phyloP scores from a whole-genome alignment of 352 stramenopile genomes.

The Globisporangium camurandrum region DNA sequence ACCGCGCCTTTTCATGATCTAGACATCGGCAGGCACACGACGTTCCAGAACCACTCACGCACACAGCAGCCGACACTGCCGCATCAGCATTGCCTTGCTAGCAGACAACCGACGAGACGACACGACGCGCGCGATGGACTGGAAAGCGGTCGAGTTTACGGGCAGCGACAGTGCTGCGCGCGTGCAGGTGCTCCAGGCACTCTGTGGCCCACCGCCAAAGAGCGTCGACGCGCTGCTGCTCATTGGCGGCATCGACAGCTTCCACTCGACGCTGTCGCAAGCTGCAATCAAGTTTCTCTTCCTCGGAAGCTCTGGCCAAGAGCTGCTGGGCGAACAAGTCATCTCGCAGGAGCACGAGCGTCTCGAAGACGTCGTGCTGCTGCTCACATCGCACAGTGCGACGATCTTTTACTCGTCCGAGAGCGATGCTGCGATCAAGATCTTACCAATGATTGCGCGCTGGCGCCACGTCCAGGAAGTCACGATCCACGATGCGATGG shows the following conservation, averaged over 20 bases:
- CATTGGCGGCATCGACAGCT: slow-evolving; percentile 64
- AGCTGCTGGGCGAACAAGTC: slow-evolving; percentile 67
- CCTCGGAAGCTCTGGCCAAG: slow-evolving; percentile 55
- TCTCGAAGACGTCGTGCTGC: slow-evolving; percentile 61
- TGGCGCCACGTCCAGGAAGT: slow-evolving; percentile 64
- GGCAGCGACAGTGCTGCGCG: slow-evolving; percentile 50
- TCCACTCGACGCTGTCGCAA: slow-evolving; percentile 50
- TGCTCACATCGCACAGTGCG: slow-evolving; percentile 31
- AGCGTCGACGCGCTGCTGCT: slow-evolving; percentile 48
- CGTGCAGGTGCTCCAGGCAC: slow-evolving; percentile 36
- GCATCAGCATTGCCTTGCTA: too few species aligned
- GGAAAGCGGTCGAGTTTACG: slow-evolving; percentile 46
- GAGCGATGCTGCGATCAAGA: slow-evolving; percentile 45
- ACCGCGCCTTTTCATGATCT: too few species aligned
- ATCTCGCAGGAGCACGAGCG: slow-evolving; percentile 56
- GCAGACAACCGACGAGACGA: not conserved
- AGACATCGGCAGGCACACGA: too few species aligned
- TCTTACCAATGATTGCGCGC: slow-evolving; percentile 59
- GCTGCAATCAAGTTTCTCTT: slow-evolving; percentile 75
- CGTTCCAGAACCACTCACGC: too few species aligned
- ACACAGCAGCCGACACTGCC: too few species aligned
- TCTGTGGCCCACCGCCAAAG: slow-evolving; percentile 23
- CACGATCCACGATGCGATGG: slow-evolving; percentile 55
- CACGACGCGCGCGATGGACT: slow-evolving; percentile 23
- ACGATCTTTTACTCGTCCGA: slow-evolving; percentile 65